Conservation (phyloP, 768 basidiomycete genomes). For the Auriscalpium vulgare region DNA sequence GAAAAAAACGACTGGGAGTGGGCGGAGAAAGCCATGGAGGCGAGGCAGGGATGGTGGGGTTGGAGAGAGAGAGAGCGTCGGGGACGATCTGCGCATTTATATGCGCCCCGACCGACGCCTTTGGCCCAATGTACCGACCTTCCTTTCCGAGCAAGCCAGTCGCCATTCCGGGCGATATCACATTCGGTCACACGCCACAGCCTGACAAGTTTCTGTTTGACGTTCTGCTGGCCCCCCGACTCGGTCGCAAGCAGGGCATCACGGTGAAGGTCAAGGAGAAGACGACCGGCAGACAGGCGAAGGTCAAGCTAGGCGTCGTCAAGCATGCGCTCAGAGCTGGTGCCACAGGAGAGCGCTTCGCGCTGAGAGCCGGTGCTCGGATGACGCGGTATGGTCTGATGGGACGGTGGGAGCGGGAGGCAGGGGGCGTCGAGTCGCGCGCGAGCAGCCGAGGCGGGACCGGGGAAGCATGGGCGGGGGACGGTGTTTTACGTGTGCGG, state of each 20-base stretch:
- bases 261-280: not conserved
- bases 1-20: conserved; percentile 11
- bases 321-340: too few relatives aligned
- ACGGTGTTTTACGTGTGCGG: not conserved
- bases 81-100: conserved; percentile 13
- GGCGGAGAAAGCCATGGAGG: conserved; percentile 10
- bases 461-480: not conserved
- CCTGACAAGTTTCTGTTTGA: not conserved
- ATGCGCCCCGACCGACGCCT: not conserved
- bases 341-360: too few relatives aligned
- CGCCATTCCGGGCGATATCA: not conserved
- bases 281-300: not conserved
- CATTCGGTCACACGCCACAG: not conserved
- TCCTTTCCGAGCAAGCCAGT: not conserved
- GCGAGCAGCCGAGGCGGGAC: not conserved
- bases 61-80: conserved; percentile 3
- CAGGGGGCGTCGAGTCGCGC: too few relatives aligned
- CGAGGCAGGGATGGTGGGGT: conserved; percentile 1
- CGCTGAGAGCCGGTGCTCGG: too few relatives aligned
- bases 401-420: too few relatives aligned
- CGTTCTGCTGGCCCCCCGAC: not conserved
- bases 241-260: too few relatives aligned
- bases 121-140: not conserved
- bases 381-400: not conserved
- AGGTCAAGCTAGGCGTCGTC: too few relatives aligned